Evolutionary conservation across 1,284 basidiomycete genomes (phyloP), one percentile per base, ranked within the genome.

Genomic region (Polyporus tsugae): DNA sequence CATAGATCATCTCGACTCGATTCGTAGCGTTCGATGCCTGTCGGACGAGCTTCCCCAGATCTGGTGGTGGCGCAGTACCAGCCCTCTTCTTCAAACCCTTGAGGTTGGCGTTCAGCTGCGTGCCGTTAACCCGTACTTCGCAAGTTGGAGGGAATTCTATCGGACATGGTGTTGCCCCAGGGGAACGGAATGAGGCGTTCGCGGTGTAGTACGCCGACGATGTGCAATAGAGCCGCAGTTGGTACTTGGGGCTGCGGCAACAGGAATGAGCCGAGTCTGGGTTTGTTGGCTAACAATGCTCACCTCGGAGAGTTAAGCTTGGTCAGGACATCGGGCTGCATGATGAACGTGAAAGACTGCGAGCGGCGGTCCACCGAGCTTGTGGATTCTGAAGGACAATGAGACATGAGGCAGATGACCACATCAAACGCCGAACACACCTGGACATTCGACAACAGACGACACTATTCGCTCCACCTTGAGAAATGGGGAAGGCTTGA

Each of bases 71-170:
- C 0, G 96, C 95, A 62, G 95, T 98, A 0, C 96, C 96, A n/a
- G 96, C 92, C 77, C 96, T 97, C 81, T 98, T 98, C 85, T 98
- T 97, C 75, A 98, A 82, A 2, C 97, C 97, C 77, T 96, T 95
- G 73, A 96, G 82, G 78, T 93, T 97, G 63, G 93, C 95, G 13
- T 83, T 83, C 39, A 97, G 81, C 60, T 86, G 83, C 4, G 85
- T 84, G 67, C 84, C 86, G 78, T 98, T 97, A 46, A 98, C 88
- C 74, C 92, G 89, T 62, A 97, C 91, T 86, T 98, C 97, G 76
- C 95, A 97, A 25, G 94, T 95, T 6, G 90, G 87, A 15, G 96
- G 96, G 76, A 96, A 98, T 81, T 99, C 96, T 68, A 98, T 91
- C 0, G 91, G 94, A 78, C 89, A 91, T 33, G 86, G 85, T 6